Evolutionary conservation across 2,329 filamentous ascomycete species (phyloP).

Genomic region (Madurella fahalii): DNA sequence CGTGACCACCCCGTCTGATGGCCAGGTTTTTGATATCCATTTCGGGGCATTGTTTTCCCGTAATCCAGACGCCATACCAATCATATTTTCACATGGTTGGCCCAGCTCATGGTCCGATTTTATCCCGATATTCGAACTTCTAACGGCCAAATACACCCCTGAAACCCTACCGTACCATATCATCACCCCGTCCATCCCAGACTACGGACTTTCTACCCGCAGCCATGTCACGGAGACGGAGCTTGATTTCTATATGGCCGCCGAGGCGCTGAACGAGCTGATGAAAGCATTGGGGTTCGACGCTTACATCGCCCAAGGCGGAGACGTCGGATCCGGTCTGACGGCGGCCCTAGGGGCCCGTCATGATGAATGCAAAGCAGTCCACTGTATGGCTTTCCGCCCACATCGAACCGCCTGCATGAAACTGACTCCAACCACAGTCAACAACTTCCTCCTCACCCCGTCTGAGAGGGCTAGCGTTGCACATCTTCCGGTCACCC

Average conservation of each 20-base stretch:
- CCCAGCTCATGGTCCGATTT: constrained; percentile 54
- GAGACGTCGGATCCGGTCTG: constrained; percentile 49
- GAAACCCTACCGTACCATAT: constrained; percentile 53
- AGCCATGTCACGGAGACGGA: constrained; percentile 38
- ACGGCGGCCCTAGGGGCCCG: constrained; percentile 39
- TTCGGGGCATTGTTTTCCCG: constrained; percentile 19
- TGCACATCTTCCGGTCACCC: constrained; percentile 15
- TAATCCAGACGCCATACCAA: constrained; percentile 12
- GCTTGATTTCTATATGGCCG: constrained; percentile 37
- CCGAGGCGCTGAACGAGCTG: constrained; percentile 46
- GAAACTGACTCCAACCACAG: not conserved
- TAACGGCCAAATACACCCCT: constrained; percentile 46
- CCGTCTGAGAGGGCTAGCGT: constrained; percentile 15
- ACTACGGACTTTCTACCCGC: constrained; percentile 46
- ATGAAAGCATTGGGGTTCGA: constrained; percentile 52
- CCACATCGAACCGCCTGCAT: too few relatives aligned
- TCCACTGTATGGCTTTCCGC: constrained; percentile 20
- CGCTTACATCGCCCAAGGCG: constrained; percentile 54
- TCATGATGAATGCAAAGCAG: constrained; percentile 45
- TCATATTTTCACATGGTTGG: constrained; percentile 50
- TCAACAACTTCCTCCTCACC: constrained; percentile 16
- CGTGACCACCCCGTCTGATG: constrained; percentile 15
- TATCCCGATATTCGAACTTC: constrained; percentile 44
- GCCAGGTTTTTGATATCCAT: constrained; percentile 17
- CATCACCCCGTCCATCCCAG: constrained; percentile 52